Base-by-base conservation (phyloP, 1,284 basidiomycete species). In the Melampsora americana region DNA sequence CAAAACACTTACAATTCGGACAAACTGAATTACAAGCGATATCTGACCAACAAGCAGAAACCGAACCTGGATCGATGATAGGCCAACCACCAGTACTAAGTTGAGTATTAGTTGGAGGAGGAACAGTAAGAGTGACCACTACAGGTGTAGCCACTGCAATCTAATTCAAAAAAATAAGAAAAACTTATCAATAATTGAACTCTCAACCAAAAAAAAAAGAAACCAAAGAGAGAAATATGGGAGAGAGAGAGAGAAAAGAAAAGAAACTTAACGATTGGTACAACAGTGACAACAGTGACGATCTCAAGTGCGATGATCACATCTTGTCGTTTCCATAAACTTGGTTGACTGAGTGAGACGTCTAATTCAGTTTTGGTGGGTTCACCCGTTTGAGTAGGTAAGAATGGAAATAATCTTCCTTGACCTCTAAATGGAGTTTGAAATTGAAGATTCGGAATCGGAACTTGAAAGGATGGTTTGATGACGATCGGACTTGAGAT, bases 11-110 rank as follows among this genome's bases (percentile, higher is more conserved):
- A 74, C 72, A 74, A 30, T 74, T 74, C n/a, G 72, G 72, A 28
- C 72, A 74, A 30, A 74, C 72, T 18, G 64, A 66, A 39, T 74
- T 74, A 39, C 72, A 74, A 1, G 72, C 72, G 32, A 59, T 59
- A 59, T 74, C 72, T 18, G 72, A 74, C 72, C 72, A 74, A 26
- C 72, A 74, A 16, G 72, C 64, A 16, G 64, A 32, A 9, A 65
- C 32, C 1, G 72, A 74, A 32, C 64, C 64, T 11, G 72, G 72
- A 48, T 67, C 46, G 42, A 74, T 74, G 65, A 74, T 74, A 5
- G 72, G 72, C 72, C 72, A 74, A 5, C 65, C 64, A 32, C 72
- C 72, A 20, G 26, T 42, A 23, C 30, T 65, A 30, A 73, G 28
- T 48, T 64, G 61, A 5, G 72, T 74, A 7, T 66, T 59, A 5